Evolutionary conservation across 805 yeast genomes (phyloP).

Genomic region (Candida krabiensis): DNA sequence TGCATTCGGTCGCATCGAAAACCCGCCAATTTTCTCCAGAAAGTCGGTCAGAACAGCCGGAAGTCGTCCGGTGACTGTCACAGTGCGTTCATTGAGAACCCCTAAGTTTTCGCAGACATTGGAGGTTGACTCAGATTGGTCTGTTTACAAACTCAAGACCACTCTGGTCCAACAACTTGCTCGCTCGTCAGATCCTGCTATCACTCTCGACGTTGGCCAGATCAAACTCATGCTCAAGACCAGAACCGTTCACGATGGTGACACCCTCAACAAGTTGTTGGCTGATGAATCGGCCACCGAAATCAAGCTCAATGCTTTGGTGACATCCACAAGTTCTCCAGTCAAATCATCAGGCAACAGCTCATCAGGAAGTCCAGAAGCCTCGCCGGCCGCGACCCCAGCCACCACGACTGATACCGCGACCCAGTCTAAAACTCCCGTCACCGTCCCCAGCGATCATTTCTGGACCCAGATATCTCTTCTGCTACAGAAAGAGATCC

Average conservation of each 20-base stretch:
- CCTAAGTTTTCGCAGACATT: slow-evolving; percentile 56
- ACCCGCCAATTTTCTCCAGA: slow-evolving; percentile 32
- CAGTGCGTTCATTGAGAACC: slow-evolving; percentile 66
- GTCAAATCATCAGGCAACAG: neutral
- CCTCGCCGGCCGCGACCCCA: too few species aligned
- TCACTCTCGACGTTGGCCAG: slow-evolving; percentile 32
- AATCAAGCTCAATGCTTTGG: slow-evolving; percentile 37
- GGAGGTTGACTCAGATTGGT: slow-evolving; percentile 20
- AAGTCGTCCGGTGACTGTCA: slow-evolving; percentile 28
- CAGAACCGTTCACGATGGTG: slow-evolving; percentile 48
- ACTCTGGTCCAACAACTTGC: slow-evolving; percentile 31
- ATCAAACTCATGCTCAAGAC: slow-evolving; percentile 50
- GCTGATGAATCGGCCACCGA: slow-evolving; percentile 21
- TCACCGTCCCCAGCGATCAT: slow-evolving; percentile 7
- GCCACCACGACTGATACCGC: neutral
- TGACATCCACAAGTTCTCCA: slow-evolving; percentile 16
- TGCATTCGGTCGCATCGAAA: slow-evolving; percentile 8
- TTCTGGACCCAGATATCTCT: slow-evolving; percentile 39
- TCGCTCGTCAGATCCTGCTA: slow-evolving; percentile 27
- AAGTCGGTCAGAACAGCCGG: too few species aligned
- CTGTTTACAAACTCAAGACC: slow-evolving; percentile 39
- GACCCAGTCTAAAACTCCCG: slow-evolving; percentile 1
- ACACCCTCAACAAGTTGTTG: slow-evolving; percentile 24
- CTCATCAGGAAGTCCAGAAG: too few species aligned
- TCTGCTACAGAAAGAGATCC: slow-evolving; percentile 34